These are phyloP conservation scores for Phalaenopsis aphrodite DNA, from an alignment of 106 monocot species.

Conservation along the genomic window DNA sequence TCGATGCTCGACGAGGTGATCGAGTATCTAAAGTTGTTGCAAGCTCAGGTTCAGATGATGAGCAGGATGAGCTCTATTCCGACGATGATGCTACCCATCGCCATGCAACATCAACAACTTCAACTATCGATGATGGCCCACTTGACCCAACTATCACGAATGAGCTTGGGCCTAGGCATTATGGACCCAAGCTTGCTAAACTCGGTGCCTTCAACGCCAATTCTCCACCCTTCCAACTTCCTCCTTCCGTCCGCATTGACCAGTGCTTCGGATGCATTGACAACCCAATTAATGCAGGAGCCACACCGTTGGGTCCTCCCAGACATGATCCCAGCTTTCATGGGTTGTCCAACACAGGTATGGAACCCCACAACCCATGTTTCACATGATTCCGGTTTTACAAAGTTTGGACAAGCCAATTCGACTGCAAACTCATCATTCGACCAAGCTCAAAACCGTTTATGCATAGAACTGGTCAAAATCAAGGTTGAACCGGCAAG, in stretches of 20 bases:
- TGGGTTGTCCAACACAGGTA: slow-evolving; percentile 49
- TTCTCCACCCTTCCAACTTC: slow-evolving; percentile 10
- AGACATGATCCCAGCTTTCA: slow-evolving; percentile 37
- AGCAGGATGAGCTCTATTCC: slow-evolving; percentile 30
- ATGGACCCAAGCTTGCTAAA: slow-evolving; percentile 27
- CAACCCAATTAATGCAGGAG: slow-evolving; percentile 16
- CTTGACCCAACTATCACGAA: slow-evolving; percentile 46
- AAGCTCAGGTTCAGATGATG: slow-evolving; percentile 63
- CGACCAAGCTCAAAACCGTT: no score
- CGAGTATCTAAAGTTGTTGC: slow-evolving; percentile 79
- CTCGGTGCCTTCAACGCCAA: not conserved
- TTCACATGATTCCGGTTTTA: not conserved
- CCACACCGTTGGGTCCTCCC: not conserved
- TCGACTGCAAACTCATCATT: no score
- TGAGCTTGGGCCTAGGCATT: slow-evolving; percentile 39
- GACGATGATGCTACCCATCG: slow-evolving; percentile 63
- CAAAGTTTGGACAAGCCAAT: no score
- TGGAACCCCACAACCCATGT: not conserved
- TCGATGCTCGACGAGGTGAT: slow-evolving; percentile 89
- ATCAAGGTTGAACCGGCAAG: no score
- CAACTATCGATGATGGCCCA: slow-evolving; percentile 64
- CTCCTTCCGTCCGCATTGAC: not conserved
- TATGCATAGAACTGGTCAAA: no score
- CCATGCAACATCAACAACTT: slow-evolving; percentile 35
- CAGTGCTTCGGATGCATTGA: slow-evolving; percentile 5